Base-by-base conservation (phyloP, 306 rosid genomes). In the Cucurbita pepo region DNA sequence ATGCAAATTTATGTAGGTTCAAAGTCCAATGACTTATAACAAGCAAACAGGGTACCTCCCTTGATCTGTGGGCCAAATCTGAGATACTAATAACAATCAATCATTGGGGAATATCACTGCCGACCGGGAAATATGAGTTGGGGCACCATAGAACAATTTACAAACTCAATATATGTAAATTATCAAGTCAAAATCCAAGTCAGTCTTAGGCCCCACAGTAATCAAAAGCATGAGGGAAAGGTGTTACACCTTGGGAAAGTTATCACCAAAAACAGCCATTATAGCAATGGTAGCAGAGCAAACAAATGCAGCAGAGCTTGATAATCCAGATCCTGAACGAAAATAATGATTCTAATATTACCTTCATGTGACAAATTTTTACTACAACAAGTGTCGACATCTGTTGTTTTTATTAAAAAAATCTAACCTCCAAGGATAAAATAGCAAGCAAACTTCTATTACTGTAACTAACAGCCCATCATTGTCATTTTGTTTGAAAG, bases 291-390 rank as follows among this genome's bases (percentile, higher is more conserved):
- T 91, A 69, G 99, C 81, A 73, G 99, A 87, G 79, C 99, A 94
- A 79, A 94, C 99, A 86, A 94, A 86, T 44, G 99, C 99, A 0
- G 99, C 96, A 12, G 99, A 94, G 82, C 99, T 91, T 56, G 99
- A 94, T 75, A 94, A 75, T 74, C 99, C 99, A 21, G 99, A 94
- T 52, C 99, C 99, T 94, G 75, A n/a, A 75, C 18, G 69, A 65
- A 51, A 71, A 64, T 19, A 65, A 19, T 14, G 10, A 43, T 34
- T 54, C 14, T 10, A 45, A 30, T 11, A 69, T 60, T 25, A 56
- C 75, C 43, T 56, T 10, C 63, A 34, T n/a, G 55, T 43, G 53
- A 38, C 21, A 18, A 77, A 12, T 25, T 1, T 45, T 22, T 19
- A 13, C 56, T 21, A 14, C 73, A 25, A 47, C 58, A 48, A 50